Percentiles rank a stretch among this genome's conserved stretches.
Conservation (phyloP, 495 filamentous ascomycete genomes). For the Trichodelitschia bisporula region DNA sequence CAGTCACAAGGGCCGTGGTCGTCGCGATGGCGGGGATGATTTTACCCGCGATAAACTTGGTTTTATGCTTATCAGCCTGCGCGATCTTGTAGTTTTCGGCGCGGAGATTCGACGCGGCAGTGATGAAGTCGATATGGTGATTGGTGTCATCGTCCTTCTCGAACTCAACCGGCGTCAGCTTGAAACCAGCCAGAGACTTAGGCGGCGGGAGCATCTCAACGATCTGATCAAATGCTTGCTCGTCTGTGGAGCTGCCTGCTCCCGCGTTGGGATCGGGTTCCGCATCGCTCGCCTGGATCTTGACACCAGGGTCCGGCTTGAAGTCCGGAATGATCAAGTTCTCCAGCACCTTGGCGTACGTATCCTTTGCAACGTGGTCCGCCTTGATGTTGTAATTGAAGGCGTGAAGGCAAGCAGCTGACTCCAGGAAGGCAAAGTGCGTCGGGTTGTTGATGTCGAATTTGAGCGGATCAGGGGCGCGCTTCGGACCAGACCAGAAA, state of each 20-base stretch:
- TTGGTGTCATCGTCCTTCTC: slow-evolving; percentile 99
- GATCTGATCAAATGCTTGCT: slow-evolving; percentile 43
- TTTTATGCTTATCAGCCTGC: slow-evolving; percentile 81
- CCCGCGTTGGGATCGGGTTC: slow-evolving; percentile 78
- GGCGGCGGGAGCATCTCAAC: slow-evolving; percentile 43
- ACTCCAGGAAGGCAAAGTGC: slow-evolving; percentile 66
- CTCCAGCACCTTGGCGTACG: slow-evolving; percentile 55
- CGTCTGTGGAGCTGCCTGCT: slow-evolving; percentile 28
- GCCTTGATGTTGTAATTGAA: slow-evolving; percentile 94
- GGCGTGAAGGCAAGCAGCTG: slow-evolving; percentile 78
- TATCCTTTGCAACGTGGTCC: slow-evolving; percentile 38
- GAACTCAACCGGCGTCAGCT: slow-evolving; percentile 79
- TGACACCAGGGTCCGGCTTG: slow-evolving; percentile 70
- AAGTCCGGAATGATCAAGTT: slow-evolving; percentile 96
- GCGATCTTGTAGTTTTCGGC: slow-evolving; percentile 95
- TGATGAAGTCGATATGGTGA: slow-evolving; percentile 98
- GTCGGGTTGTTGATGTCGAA: slow-evolving; percentile 67
- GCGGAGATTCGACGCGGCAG: slow-evolving; percentile 84
- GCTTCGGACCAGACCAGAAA: slow-evolving; percentile 98
- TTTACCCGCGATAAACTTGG: slow-evolving; percentile 98
- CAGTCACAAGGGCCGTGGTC: slow-evolving; percentile 86
- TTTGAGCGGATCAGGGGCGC: slow-evolving; percentile 73
- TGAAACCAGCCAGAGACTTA: slow-evolving; percentile 61
- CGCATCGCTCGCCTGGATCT: slow-evolving; percentile 89
- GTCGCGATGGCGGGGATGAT: slow-evolving; percentile 98